phyloP scores from a whole-genome alignment of 441 rosid species.

The Jatropha podagrica region DNA sequence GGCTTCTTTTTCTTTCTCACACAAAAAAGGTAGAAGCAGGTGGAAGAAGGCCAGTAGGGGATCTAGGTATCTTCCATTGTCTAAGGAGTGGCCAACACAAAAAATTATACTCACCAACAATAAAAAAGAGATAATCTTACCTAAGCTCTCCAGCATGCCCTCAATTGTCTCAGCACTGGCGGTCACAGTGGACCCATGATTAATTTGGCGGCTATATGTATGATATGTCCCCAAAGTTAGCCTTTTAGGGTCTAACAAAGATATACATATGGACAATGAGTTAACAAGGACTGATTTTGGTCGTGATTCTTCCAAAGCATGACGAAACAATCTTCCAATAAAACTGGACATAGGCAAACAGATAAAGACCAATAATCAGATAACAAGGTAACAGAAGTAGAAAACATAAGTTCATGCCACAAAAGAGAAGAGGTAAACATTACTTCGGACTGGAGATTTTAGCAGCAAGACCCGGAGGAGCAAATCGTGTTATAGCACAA shows the following conservation, averaged over 20 bases:
- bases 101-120: background rate
- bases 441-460: slow-evolving; percentile 85
- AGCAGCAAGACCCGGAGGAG: slow-evolving; percentile 80
- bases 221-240: slow-evolving; percentile 65
- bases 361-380: slow-evolving; percentile 20
- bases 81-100: no score
- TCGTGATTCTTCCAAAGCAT: slow-evolving; percentile 83
- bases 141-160: slow-evolving; percentile 88
- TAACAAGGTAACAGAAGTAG: background rate
- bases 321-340: slow-evolving; percentile 74
- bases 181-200: slow-evolving; percentile 52
- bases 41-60: background rate
- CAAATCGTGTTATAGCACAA: slow-evolving; percentile 82
- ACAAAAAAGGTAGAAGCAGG: background rate
- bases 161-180: slow-evolving; percentile 79
- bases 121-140: slow-evolving; percentile 37
- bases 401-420: background rate
- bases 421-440: slow-evolving; percentile 7
- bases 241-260: slow-evolving; percentile 89
- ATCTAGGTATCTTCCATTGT: background rate
- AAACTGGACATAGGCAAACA: slow-evolving; percentile 44
- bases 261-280: slow-evolving; percentile 85
- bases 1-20: background rate
- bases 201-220: slow-evolving; percentile 58
- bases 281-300: slow-evolving; percentile 92